Percentiles rank a stretch among this genome's conserved stretches.
These are phyloP conservation scores for Solanum hybrid DNA, from an alignment of 305 asterid species.

Conservation along the genomic window DNA sequence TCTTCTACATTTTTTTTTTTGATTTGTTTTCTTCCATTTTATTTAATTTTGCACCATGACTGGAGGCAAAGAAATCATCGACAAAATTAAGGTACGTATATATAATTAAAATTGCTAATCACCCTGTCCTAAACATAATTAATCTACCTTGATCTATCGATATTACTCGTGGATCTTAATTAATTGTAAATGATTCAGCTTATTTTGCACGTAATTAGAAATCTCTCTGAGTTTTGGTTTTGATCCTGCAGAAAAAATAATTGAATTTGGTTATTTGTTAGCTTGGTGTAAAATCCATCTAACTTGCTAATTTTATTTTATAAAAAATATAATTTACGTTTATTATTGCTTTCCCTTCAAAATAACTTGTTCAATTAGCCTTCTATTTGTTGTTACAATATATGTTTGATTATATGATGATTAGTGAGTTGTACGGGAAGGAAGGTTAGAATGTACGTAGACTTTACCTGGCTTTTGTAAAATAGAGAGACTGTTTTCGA, in stretches of 20 bases:
- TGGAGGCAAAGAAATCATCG: constrained; percentile 35
- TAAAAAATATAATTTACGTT: background rate
- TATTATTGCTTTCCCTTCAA: too few relatives aligned
- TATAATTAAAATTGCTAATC: background rate
- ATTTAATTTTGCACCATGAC: constrained; percentile 23
- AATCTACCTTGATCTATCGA: background rate
- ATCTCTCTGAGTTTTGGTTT: background rate
- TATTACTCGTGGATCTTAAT: background rate
- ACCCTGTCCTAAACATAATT: background rate
- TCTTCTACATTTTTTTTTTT: background rate
- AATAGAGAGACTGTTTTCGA: too few relatives aligned
- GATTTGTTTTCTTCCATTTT: background rate
- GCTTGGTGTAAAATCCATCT: background rate
- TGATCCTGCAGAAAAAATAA: background rate
- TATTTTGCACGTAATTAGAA: background rate
- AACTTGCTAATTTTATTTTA: background rate
- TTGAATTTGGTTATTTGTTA: background rate
- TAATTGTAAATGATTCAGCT: background rate
- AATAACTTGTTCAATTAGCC: too few relatives aligned
- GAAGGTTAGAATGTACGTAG: background rate
- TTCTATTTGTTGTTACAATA: too few relatives aligned
- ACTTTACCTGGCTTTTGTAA: background rate
- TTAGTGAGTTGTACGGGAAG: background rate
- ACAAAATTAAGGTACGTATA: constrained; percentile 49
- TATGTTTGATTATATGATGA: too few relatives aligned